Conservation (phyloP, 768 basidiomycete genomes). For the Amanita inopinata region DNA sequence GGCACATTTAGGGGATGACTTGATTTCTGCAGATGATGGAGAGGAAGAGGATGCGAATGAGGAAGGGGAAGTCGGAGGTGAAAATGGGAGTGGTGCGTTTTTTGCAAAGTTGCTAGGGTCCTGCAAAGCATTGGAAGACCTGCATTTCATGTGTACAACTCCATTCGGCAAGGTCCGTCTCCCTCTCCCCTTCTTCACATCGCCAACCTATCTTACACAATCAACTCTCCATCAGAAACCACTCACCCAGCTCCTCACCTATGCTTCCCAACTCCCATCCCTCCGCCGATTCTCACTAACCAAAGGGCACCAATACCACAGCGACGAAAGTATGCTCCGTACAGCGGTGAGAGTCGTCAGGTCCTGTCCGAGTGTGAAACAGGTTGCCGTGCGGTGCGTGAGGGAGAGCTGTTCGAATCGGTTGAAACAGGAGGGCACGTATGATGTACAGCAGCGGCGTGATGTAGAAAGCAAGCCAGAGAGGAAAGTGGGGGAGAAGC, state of each 20-base stretch:
- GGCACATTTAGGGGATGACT: constrained; percentile 23
- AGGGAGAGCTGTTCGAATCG: constrained; percentile 36
- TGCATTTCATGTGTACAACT: constrained; percentile 45
- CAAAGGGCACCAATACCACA: constrained; percentile 34
- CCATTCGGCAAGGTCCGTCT: constrained; percentile 29
- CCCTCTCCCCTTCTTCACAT: not conserved
- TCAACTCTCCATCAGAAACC: constrained; percentile 24
- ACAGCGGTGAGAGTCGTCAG: constrained; percentile 29
- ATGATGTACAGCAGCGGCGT: constrained; percentile 22
- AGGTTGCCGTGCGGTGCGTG: constrained; percentile 40
- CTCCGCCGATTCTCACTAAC: constrained; percentile 38
- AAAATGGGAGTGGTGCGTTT: constrained; percentile 18
- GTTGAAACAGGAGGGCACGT: constrained; percentile 37
- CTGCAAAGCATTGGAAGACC: constrained; percentile 31
- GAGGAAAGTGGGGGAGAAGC: too few relatives aligned
- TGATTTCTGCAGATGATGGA: not conserved
- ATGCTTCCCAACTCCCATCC: constrained; percentile 27
- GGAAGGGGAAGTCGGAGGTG: not conserved
- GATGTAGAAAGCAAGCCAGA: not conserved
- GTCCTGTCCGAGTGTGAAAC: constrained; percentile 24
- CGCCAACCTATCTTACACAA: not conserved
- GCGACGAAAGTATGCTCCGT: constrained; percentile 34
- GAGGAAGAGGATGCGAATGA: not conserved
- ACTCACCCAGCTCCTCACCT: constrained; percentile 28
- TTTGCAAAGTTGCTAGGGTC: constrained; percentile 26